Conservation (phyloP, 1,284 basidiomycete genomes). For the Malassezia cuniculi region DNA sequence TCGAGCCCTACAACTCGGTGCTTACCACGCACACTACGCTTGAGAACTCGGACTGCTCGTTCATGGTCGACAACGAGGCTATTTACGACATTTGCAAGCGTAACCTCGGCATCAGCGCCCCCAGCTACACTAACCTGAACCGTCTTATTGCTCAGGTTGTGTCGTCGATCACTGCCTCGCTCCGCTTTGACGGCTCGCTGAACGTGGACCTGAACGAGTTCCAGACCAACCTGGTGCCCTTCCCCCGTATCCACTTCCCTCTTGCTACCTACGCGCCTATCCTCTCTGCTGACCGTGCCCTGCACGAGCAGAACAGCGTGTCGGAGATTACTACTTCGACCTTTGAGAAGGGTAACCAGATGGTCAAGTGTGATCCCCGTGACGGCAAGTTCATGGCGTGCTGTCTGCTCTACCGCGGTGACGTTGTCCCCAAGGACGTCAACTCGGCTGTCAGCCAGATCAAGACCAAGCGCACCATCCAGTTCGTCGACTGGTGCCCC, state of each 20-base stretch:
- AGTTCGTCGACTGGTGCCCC: constrained; percentile 92
- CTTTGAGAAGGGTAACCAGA: constrained; percentile 95
- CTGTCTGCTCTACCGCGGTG: constrained; percentile 59
- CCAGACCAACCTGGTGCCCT: constrained; percentile 87
- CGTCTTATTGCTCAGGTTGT: constrained; percentile 86
- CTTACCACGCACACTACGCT: constrained; percentile 97
- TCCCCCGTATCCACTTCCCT: constrained; percentile 86
- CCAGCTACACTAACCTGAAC: constrained; percentile 90
- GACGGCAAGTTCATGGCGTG: constrained; percentile 70
- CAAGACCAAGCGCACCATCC: constrained; percentile 69
- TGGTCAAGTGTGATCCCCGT: constrained; percentile 54
- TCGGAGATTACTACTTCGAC: constrained; percentile 97
- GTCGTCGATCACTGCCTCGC: constrained; percentile 89
- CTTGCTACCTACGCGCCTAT: constrained; percentile 91
- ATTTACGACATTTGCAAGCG: constrained; percentile 99
- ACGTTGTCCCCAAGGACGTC: constrained; percentile 94
- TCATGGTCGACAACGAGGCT: constrained; percentile 46
- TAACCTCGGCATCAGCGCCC: constrained; percentile 72
- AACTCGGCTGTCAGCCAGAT: constrained; percentile 83
- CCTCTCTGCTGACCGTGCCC: constrained; percentile 64
- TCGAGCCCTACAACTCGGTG: constrained; percentile 98
- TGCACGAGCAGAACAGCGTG: constrained; percentile 94
- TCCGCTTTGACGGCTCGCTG: constrained; percentile 92
- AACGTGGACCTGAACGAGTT: constrained; percentile 98
- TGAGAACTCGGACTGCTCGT: constrained; percentile 94